Percentiles rank a stretch among this genome's conserved stretches.
Conservation (phyloP, 306 rosid species). For the Begonia masoniana region DNA sequence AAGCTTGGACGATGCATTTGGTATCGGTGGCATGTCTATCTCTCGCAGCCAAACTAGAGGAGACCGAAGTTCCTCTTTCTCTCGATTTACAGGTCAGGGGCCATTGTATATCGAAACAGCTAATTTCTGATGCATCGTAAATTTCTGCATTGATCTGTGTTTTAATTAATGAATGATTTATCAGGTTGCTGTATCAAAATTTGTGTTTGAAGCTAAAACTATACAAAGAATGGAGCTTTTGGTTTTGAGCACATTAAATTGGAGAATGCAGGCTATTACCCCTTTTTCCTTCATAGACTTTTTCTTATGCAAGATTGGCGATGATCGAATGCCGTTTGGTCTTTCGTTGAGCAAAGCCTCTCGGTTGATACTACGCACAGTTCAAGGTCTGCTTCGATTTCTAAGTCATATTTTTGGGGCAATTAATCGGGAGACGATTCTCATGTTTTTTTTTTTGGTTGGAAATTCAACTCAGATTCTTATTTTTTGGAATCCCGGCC, state of each 20-base stretch:
- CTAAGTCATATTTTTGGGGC: not conserved
- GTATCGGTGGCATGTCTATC: slow-evolving; percentile 83
- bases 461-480: slow-evolving; percentile 57
- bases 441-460: slow-evolving; percentile 16
- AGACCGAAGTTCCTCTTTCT: slow-evolving; percentile 55
- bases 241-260: slow-evolving; percentile 65
- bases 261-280: slow-evolving; percentile 92
- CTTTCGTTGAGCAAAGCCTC: slow-evolving; percentile 31
- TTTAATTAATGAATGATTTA: too few species aligned
- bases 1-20: slow-evolving; percentile 89
- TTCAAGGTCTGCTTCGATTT: slow-evolving; percentile 31
- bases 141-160: not conserved
- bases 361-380: slow-evolving; percentile 41
- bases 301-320: slow-evolving; percentile 54
- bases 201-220: slow-evolving; percentile 79
- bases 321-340: slow-evolving; percentile 26
- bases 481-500: slow-evolving; percentile 90
- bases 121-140: too few species aligned
- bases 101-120: too few species aligned
- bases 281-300: slow-evolving; percentile 76
- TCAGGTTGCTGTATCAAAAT: slow-evolving; percentile 68
- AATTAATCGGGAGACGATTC: not conserved
- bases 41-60: slow-evolving; percentile 87
- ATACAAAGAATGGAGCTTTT: slow-evolving; percentile 92
- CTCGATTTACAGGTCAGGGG: slow-evolving; percentile 68